phyloP scores from a whole-genome alignment of 495 filamentous ascomycete genomes.

The Penicillium ucsense region DNA sequence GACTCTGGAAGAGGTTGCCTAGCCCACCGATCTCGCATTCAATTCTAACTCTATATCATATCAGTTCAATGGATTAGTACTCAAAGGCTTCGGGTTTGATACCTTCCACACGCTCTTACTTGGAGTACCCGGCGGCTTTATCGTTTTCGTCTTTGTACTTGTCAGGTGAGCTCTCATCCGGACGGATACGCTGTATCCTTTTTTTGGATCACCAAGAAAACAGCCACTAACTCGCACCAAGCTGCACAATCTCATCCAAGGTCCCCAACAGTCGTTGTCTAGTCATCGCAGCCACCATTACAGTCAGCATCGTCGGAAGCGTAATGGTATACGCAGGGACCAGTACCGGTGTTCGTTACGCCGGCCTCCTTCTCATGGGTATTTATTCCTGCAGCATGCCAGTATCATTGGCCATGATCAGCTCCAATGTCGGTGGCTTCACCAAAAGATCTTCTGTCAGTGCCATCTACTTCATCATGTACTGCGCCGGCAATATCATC shows the following conservation, averaged over 20 bases:
- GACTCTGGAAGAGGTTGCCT: too few relatives aligned
- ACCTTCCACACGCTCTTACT: slow-evolving; percentile 25
- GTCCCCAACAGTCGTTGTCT: slow-evolving; percentile 11
- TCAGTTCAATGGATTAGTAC: slow-evolving; percentile 27
- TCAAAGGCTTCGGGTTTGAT: slow-evolving; percentile 25
- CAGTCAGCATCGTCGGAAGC: slow-evolving; percentile 12
- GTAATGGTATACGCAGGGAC: slow-evolving; percentile 21
- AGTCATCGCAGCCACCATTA: slow-evolving; percentile 6
- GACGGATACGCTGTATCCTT: too few relatives aligned
- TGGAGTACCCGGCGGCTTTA: slow-evolving; percentile 15
- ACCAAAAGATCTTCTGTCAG: slow-evolving; percentile 21
- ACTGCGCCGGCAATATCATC: slow-evolving; percentile 38
- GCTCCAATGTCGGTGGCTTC: slow-evolving; percentile 25
- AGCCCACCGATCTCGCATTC: too few relatives aligned
- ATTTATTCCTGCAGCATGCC: slow-evolving; percentile 15
- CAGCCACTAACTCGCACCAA: too few relatives aligned
- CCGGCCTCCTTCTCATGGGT: slow-evolving; percentile 17
- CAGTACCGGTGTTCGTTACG: slow-evolving; percentile 28
- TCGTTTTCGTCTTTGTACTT: slow-evolving; percentile 11
- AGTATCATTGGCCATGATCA: slow-evolving; percentile 18
- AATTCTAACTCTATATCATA: neutral
- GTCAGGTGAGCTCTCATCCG: slow-evolving; percentile 2
- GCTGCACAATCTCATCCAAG: slow-evolving; percentile 9
- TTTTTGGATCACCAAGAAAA: too few relatives aligned
- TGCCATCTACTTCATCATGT: slow-evolving; percentile 21